Evolutionary conservation across 148 eudicot genomes (phyloP).

Genomic region (Cornus controversa): DNA sequence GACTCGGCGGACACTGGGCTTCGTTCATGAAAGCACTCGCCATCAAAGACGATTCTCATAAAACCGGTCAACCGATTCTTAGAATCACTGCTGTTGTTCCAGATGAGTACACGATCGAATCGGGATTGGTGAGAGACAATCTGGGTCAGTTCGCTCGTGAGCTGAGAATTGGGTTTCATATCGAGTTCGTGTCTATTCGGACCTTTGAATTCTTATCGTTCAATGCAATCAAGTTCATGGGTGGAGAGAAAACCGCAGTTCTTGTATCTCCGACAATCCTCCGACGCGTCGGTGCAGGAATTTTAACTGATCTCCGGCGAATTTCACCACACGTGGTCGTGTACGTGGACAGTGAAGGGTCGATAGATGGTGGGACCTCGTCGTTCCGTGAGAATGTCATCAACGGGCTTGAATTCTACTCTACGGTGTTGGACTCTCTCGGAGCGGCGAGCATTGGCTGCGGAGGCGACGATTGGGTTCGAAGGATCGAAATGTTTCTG

Average conservation of each 20-base stretch:
- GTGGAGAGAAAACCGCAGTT: constrained; percentile 55
- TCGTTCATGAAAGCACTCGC: constrained; percentile 64
- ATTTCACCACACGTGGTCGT: constrained; percentile 53
- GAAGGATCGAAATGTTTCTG: constrained; percentile 55
- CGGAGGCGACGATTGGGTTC: constrained; percentile 49
- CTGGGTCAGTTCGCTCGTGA: constrained; percentile 62
- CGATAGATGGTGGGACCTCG: constrained; percentile 47
- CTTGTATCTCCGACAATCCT: constrained; percentile 51
- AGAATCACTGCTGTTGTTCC: constrained; percentile 66
- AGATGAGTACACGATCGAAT: constrained; percentile 52
- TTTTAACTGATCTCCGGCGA: constrained; percentile 47
- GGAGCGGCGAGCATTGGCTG: constrained; percentile 51
- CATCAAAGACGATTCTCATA: too few species aligned
- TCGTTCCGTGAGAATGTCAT: constrained; percentile 49
- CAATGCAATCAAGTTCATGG: constrained; percentile 48
- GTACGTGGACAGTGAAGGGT: constrained; percentile 57
- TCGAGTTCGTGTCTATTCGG: constrained; percentile 48
- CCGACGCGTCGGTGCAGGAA: constrained; percentile 45
- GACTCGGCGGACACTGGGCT: constrained; percentile 81
- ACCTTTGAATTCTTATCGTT: constrained; percentile 55
- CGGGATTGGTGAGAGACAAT: constrained; percentile 62
- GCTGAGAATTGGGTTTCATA: constrained; percentile 49
- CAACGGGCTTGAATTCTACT: constrained; percentile 61
- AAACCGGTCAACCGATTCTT: constrained; percentile 34
- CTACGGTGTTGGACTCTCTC: constrained; percentile 65